Conservation (phyloP, 345 rosid genomes). For the Dovyalis caffra region DNA sequence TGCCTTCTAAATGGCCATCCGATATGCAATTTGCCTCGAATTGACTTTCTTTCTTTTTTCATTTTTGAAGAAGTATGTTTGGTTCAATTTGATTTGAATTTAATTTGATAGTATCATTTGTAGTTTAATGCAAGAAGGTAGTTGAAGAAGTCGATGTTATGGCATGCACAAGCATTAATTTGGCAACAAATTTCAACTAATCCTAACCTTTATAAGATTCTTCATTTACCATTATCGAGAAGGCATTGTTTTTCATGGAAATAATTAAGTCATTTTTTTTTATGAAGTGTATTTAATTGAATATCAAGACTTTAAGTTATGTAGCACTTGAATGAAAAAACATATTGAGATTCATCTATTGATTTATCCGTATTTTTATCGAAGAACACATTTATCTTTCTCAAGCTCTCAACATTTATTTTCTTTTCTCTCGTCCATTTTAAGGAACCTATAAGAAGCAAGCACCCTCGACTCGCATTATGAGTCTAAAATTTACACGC, state of each 20-base stretch:
- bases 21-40: not conserved
- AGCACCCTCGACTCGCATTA: constrained; percentile 33
- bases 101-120: no score
- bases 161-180: no score
- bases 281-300: not conserved
- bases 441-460: constrained; percentile 26
- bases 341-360: not conserved
- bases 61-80: not conserved
- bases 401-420: not conserved
- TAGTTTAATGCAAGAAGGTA: not conserved
- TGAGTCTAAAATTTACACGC: constrained; percentile 28
- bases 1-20: not conserved
- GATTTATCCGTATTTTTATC: not conserved
- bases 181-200: no score
- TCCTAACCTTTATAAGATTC: no score
- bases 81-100: not conserved
- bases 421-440: constrained; percentile 1
- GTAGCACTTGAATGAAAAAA: not conserved
- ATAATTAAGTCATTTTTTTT: not conserved
- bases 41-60: not conserved
- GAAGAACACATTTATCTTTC: not conserved
- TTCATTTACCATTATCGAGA: no score
- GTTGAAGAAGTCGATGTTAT: not conserved
- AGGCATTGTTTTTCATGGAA: not conserved
- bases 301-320: not conserved